Base-by-base conservation (phyloP, 371 early-diverging fungal genomes). In the Cokeromyces recurvatus region DNA sequence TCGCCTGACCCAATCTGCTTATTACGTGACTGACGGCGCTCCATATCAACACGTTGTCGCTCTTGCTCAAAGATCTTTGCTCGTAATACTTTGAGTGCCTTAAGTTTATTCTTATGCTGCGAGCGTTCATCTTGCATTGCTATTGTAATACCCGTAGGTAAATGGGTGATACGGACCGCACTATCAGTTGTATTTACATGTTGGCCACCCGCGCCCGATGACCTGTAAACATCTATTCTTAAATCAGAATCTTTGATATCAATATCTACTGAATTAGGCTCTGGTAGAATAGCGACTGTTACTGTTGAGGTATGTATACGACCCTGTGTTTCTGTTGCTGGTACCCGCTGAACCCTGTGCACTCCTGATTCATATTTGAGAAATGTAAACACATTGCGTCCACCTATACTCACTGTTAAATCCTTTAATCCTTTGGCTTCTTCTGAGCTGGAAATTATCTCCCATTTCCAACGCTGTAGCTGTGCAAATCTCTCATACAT, bases 131-230 rank as follows among this genome's bases (percentile, higher is more conserved):
- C 90, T 71, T 95, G 95, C 75, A 89, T 90, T 21, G 86, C 82
- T 1, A 94, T 91, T 5, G 79, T 81, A 23, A 91, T 74, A 0
- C 96, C 97, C 2, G 93, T 90, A 7, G 96, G 92, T 19, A 95
- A 53, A 72, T 97, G 97, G 3, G 92, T 92, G 15, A 97, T 81
- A 16, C 97, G 79, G 15, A 97, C 95, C 0, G 97, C 97, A 56
- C 89, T 88, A 49, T 96, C 96, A 0, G 97, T 97, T 5, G 90
- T 95, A 51, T 97, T 97, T 21, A 97, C 96, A 58, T 94, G 92
- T 68, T 92, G 92, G 3, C 92, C 92, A 25, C 92, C 92, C 6
- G 87, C 81, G 17, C 92, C 92, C 4, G 84, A 82, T 12, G 92
- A 84, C 1, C 92, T 66, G 56, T 81, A 90, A 11, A 83, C 77